phyloP scores from a whole-genome alignment of 768 basidiomycete species.

The Lentinus brumalis region DNA sequence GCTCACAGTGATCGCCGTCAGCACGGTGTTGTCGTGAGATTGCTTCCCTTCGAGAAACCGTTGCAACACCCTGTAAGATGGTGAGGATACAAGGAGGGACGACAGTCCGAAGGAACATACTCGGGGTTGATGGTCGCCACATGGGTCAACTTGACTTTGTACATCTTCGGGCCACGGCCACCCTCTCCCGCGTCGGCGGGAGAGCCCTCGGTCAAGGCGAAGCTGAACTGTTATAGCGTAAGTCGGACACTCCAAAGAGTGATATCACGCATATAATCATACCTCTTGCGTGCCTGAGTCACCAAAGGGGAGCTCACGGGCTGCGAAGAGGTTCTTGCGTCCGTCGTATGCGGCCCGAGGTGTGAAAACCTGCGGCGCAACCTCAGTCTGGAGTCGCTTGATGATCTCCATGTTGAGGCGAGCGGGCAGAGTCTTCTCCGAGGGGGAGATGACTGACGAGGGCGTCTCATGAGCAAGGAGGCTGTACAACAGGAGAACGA shows the following conservation, averaged over 20 bases:
- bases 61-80: conserved; percentile 51
- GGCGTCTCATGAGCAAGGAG: conserved; percentile 2
- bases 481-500: conserved; percentile 23
- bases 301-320: conserved; percentile 62
- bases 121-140: conserved; percentile 85
- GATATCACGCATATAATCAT: conserved; percentile 20
- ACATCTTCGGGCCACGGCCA: conserved; percentile 55
- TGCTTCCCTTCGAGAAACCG: conserved; percentile 68
- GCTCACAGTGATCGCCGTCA: conserved; percentile 66
- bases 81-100: neutral
- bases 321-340: conserved; percentile 73
- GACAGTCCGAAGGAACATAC: conserved; percentile 41
- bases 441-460: conserved; percentile 58
- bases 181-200: conserved; percentile 21
- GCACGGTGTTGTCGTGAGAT: conserved; percentile 65
- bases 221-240: conserved; percentile 45
- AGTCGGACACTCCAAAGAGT: neutral
- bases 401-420: conserved; percentile 74
- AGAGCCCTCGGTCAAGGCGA: conserved; percentile 43
- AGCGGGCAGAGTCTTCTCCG: conserved; percentile 69
- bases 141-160: conserved; percentile 66
- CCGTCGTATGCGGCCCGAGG: conserved; percentile 79
- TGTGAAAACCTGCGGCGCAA: conserved; percentile 67
- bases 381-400: conserved; percentile 55
- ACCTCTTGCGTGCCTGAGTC: conserved; percentile 53